phyloP scores from a whole-genome alignment of 495 filamentous ascomycete genomes.

The Daldinia concentrica region DNA sequence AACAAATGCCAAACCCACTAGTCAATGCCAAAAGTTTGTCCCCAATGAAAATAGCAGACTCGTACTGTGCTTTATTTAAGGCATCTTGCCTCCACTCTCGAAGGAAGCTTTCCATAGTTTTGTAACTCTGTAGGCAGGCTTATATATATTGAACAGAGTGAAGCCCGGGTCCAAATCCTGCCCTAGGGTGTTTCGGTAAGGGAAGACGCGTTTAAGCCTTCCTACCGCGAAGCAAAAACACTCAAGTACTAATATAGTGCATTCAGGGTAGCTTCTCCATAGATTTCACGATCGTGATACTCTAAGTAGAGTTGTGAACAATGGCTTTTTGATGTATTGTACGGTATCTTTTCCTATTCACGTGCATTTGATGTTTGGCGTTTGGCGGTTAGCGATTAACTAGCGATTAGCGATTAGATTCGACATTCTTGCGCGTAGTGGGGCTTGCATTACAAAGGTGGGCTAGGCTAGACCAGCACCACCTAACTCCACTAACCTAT shows the following conservation, averaged over 20 bases:
- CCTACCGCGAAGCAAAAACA: not conserved
- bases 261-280: not conserved
- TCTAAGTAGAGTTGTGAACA: not conserved
- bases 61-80: constrained; percentile 91
- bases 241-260: not conserved
- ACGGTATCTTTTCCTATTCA: not conserved
- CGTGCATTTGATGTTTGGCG: not conserved
- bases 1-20: constrained; percentile 62
- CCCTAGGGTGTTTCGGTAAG: constrained; percentile 8
- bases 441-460: not conserved
- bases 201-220: constrained; percentile 19
- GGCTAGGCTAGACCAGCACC: not conserved
- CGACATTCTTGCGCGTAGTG: constrained; percentile 16
- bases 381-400: not conserved
- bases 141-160: not conserved
- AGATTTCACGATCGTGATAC: not conserved
- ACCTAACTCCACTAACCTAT: not conserved
- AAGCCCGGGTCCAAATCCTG: not conserved
- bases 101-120: constrained; percentile 86
- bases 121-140: constrained; percentile 20
- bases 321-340: not conserved
- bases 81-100: constrained; percentile 94
- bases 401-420: too few relatives aligned
- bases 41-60: constrained; percentile 93
- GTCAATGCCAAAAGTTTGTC: constrained; percentile 96